Percentiles rank a stretch among this genome's conserved stretches.
These are phyloP conservation scores for Hyphopichia fennica DNA, from an alignment of 1,139 yeast species.

Conservation along the genomic window DNA sequence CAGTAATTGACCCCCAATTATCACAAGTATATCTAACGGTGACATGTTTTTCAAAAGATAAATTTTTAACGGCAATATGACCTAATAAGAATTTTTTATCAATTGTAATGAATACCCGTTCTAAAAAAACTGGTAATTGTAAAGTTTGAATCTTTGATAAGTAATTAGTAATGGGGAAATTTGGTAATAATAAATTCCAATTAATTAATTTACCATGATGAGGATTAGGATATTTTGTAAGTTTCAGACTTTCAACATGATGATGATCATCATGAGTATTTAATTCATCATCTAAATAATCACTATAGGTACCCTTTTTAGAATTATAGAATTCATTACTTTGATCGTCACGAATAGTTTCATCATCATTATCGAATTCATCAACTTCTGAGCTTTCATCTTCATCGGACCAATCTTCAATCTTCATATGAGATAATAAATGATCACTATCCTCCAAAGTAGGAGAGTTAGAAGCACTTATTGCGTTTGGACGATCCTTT, in stretches of 20 bases:
- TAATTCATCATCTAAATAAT: conserved; percentile 3
- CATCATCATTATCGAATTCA: conserved; percentile 17
- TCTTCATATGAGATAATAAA: conserved; percentile 10
- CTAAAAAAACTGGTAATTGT: conserved; percentile 57
- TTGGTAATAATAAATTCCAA: conserved; percentile 55
- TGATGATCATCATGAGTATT: conserved; percentile 9
- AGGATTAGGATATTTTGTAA: conserved; percentile 26
- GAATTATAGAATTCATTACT: conserved; percentile 1
- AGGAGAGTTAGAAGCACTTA: conserved; percentile 67
- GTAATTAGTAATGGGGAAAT: conserved; percentile 44
- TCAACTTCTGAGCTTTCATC: conserved; percentile 27
- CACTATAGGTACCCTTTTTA: conserved; percentile 4
- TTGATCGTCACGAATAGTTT: conserved; percentile 18
- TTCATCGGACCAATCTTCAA: conserved; percentile 15
- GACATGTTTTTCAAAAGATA: conserved; percentile 64
- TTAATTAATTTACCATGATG: conserved; percentile 20
- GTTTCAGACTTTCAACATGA: no score
- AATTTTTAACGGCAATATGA: conserved; percentile 69
- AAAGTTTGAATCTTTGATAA: conserved; percentile 33
- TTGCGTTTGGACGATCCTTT: conserved; percentile 73
- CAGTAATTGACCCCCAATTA: conserved; percentile 71
- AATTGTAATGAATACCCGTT: conserved; percentile 58
- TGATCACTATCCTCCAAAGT: conserved; percentile 23
- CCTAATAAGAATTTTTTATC: conserved; percentile 64
- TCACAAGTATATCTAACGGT: conserved; percentile 67